Evolutionary conservation across 768 basidiomycete genomes (phyloP), one percentile per base, ranked within the genome.

Genomic region (Pholiota molesta): DNA sequence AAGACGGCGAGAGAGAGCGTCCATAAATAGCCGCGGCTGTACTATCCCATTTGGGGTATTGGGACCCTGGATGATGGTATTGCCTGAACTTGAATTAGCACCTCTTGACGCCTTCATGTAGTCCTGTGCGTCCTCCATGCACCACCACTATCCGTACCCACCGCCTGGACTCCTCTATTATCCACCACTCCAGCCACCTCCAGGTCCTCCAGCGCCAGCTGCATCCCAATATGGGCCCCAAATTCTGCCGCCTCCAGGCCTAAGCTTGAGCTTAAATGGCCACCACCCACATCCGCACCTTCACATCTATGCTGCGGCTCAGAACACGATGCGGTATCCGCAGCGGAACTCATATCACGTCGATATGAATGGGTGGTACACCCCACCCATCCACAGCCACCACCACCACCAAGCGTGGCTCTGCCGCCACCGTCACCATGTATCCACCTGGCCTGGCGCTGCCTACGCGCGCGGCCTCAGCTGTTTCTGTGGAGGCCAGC

Each of bases 401-500:
- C 57, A 29, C 62, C 57, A 29, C 51, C 57, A n/a, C 33, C 57
- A 16, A 42, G 19, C 14, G 23, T 39, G 21, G 51, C 60, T 31
- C 59, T 51, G 10, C 54, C 29, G 29, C 56, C 42, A 29, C 53
- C 39, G 29, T 14, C 61, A 5, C 63, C 66, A 57, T 57, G 51
- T 62, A 65, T 39, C 67, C 67, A n/a, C 67, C 69, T 26, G 67
- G 63, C 13, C 55, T 65, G 21, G 39, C 54, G 7, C 62, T 66
- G 31, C 64, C 63, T 33, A 21, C 54, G 19, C 61, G 51, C 21
- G 23, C 33, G 5, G 33, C 33, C 13, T 6, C 39, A 8, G 55
- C 57, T 39, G 35, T 23, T 5, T 59, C 54, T 14, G 37, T 19
- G 21, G 52, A 65, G 39, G 14, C 40, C 9, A 42, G 19, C 19